Evolutionary conservation across 371 early-diverging fungal species (phyloP).

Genomic region (Umbelopsis sp.): DNA sequence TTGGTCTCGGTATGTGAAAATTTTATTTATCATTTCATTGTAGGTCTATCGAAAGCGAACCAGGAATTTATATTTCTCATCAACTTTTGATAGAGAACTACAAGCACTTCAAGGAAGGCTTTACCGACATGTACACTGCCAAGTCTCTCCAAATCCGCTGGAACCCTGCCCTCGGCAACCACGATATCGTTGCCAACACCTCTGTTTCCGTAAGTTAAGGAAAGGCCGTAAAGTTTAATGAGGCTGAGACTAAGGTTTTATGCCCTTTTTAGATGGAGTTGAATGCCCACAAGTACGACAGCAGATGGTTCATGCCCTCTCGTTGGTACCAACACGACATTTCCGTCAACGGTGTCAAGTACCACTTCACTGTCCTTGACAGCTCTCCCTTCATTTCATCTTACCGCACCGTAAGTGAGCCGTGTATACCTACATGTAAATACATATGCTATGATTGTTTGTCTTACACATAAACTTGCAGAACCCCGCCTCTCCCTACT

Average conservation of each 20-base stretch:
- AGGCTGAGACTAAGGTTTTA: not conserved
- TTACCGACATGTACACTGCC: conserved; percentile 12
- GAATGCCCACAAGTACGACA: conserved; percentile 12
- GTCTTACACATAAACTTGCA: not conserved
- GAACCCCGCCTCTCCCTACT: not conserved
- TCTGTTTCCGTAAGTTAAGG: not conserved
- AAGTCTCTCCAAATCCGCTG: conserved; percentile 7
- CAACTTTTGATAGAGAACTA: not conserved
- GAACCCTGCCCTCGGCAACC: conserved; percentile 9
- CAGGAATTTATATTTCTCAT: no score
- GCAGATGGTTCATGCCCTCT: conserved; percentile 17
- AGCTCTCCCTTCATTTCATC: conserved; percentile 11
- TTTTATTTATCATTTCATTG: not conserved
- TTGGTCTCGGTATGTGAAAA: conserved; percentile 8
- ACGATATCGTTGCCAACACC: conserved; percentile 8
- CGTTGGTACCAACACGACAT: conserved; percentile 5
- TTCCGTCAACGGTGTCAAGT: conserved; percentile 12
- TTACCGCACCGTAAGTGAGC: conserved; percentile 2
- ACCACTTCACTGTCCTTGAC: conserved; percentile 16
- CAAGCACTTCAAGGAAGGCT: conserved; percentile 9
- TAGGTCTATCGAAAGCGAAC: no score
- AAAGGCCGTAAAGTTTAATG: no score
- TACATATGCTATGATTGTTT: not conserved
- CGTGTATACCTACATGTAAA: not conserved
- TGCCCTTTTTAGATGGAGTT: not conserved